Evolutionary conservation across 371 early-diverging fungal species (phyloP).

Genomic region (Neoconidiobolus thromboides): DNA sequence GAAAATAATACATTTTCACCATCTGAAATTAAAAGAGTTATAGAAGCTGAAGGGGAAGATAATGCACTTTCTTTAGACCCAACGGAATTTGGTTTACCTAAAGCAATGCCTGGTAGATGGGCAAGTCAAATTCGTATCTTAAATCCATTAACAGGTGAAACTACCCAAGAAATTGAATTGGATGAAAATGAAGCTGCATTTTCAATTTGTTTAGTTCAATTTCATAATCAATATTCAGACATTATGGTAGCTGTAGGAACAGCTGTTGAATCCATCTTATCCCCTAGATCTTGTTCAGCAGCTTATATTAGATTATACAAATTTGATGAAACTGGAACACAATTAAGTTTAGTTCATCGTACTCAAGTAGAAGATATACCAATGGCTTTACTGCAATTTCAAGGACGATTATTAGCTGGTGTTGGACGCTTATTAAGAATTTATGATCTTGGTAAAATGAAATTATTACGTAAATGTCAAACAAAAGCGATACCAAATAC

Average conservation of each 20-base stretch:
- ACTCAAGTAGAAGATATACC: slow-evolving; percentile 78
- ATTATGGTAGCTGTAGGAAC: slow-evolving; percentile 73
- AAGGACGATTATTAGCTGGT: slow-evolving; percentile 75
- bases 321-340: slow-evolving; percentile 33
- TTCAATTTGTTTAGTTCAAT: slow-evolving; percentile 48
- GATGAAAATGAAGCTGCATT: slow-evolving; percentile 80
- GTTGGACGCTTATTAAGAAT: slow-evolving; percentile 72
- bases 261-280: slow-evolving; percentile 42
- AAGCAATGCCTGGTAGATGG: slow-evolving; percentile 58
- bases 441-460: slow-evolving; percentile 82
- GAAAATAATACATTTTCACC: slow-evolving; percentile 64
- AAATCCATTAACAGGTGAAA: slow-evolving; percentile 63
- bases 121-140: slow-evolving; percentile 72
- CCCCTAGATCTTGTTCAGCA: slow-evolving; percentile 44
- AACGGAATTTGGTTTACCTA: slow-evolving; percentile 56
- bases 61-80: slow-evolving; percentile 14
- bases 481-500: slow-evolving; percentile 40
- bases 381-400: slow-evolving; percentile 63
- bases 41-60: slow-evolving; percentile 21
- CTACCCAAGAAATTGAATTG: slow-evolving; percentile 45
- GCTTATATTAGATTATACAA: slow-evolving; percentile 63
- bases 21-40: slow-evolving; percentile 27
- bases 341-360: slow-evolving; percentile 55
- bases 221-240: slow-evolving; percentile 31
- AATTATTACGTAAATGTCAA: slow-evolving; percentile 82